phyloP scores from a whole-genome alignment of 2,329 filamentous ascomycete genomes.

The Aspergillus ruber region DNA sequence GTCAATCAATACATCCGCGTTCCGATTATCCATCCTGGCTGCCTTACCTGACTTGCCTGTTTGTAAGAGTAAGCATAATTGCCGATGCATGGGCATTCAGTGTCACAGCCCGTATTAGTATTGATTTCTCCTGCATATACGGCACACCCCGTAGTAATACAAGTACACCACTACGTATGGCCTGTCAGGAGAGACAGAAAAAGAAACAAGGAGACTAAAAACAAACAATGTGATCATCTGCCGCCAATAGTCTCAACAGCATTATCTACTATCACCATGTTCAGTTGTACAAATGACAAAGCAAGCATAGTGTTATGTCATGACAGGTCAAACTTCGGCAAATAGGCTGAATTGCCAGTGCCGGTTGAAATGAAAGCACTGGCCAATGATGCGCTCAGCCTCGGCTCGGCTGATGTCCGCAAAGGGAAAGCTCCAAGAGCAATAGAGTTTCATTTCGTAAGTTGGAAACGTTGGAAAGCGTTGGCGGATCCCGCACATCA shows the following conservation, averaged over 20 bases:
- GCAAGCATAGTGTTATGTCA: too few relatives aligned
- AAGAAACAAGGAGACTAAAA: neutral
- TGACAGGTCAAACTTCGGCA: neutral
- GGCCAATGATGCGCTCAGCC: neutral
- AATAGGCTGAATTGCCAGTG: neutral
- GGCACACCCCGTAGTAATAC: neutral
- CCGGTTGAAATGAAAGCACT: neutral
- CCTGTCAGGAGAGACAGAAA: neutral
- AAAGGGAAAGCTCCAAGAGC: constrained; percentile 1
- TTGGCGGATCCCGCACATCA: neutral
- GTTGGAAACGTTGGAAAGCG: neutral
- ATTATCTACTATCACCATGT: neutral
- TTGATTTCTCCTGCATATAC: neutral
- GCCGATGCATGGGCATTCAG: neutral
- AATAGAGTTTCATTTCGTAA: neutral
- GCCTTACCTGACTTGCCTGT: neutral
- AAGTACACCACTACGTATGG: neutral
- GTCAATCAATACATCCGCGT: neutral
- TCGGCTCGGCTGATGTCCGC: neutral
- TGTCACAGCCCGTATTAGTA: neutral
- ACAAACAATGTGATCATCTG: neutral
- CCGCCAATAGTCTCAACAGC: neutral
- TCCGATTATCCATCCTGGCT: neutral
- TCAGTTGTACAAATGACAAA: too few relatives aligned
- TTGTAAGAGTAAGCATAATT: neutral